Evolutionary conservation across 2,329 filamentous ascomycete genomes (phyloP).

Genomic region (Penicillium sp.): DNA sequence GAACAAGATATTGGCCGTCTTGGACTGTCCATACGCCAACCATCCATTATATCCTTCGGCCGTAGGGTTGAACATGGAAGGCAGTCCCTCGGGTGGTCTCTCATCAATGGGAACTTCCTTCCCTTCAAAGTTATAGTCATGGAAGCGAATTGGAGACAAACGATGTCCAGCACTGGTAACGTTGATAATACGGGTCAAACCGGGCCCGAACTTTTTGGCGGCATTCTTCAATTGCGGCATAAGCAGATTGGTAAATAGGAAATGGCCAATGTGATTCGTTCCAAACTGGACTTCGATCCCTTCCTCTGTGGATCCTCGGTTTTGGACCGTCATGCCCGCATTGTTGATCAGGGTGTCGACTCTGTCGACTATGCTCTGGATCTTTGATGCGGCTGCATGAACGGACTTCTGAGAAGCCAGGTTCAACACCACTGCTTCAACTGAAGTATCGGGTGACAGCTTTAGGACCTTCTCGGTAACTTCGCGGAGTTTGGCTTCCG

Average conservation of each 20-base stretch:
- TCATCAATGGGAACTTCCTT: constrained; percentile 9
- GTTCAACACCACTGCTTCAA: constrained; percentile 19
- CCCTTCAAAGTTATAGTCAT: constrained; percentile 29
- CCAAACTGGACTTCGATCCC: constrained; percentile 36
- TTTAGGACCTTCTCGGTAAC: constrained; percentile 26
- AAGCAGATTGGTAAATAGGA: constrained; percentile 34
- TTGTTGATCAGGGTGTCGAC: constrained; percentile 36
- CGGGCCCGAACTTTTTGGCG: constrained; percentile 3
- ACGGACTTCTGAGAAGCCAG: constrained; percentile 30
- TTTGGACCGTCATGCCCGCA: constrained; percentile 33
- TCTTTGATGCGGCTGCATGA: constrained; percentile 23
- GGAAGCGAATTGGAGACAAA: constrained; percentile 28
- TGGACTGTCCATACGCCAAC: constrained; percentile 49
- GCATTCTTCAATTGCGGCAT: constrained; percentile 24
- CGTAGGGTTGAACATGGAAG: constrained; percentile 12
- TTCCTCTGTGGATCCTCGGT: constrained; percentile 24
- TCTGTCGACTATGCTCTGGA: constrained; percentile 17
- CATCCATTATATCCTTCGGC: constrained; percentile 32
- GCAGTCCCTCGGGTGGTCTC: constrained; percentile 8
- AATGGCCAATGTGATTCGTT: constrained; percentile 37
- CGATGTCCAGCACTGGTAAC: constrained; percentile 22
- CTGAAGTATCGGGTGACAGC: neutral
- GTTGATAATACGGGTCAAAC: constrained; percentile 14
- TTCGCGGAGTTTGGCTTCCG: constrained; percentile 31
- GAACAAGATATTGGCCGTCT: constrained; percentile 52